A percentile compares a stretch with the other conserved stretches of the same genome.
phyloP scores from a whole-genome alignment of 2,329 filamentous ascomycete genomes.

The Trichocomaceae sp. region DNA sequence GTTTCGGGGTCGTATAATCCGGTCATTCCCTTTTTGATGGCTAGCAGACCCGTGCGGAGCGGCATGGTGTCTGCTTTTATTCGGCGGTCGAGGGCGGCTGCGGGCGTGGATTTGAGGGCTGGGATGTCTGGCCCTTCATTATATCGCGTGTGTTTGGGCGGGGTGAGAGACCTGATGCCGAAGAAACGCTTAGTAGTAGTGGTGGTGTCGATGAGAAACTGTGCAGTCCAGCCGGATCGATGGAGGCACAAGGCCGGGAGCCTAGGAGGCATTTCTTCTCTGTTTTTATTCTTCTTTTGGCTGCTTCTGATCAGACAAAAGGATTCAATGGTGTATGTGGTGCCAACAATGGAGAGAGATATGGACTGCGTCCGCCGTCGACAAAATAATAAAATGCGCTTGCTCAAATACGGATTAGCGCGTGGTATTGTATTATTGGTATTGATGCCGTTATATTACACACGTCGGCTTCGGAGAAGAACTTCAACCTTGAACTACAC shows the following conservation, averaged over 20 bases:
- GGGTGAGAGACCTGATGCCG: slow-evolving; percentile 54
- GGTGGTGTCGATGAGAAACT: slow-evolving; percentile 19
- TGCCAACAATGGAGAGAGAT: neutral
- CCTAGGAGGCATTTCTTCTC: slow-evolving; percentile 12
- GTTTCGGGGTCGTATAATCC: slow-evolving; percentile 73
- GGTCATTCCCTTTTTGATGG: slow-evolving; percentile 93
- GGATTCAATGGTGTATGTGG: neutral
- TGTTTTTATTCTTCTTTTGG: neutral
- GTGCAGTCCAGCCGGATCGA: slow-evolving; percentile 20
- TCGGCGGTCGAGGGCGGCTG: slow-evolving; percentile 55
- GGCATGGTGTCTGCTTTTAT: slow-evolving; percentile 48
- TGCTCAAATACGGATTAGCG: neutral
- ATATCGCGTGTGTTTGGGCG: slow-evolving; percentile 48
- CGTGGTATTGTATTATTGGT: neutral
- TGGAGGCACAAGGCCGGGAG: slow-evolving; percentile 25
- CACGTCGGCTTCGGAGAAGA: neutral
- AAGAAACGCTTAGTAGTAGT: slow-evolving; percentile 30
- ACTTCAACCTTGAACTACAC: neutral
- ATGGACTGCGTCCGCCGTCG: no score
- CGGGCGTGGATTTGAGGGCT: slow-evolving; percentile 50
- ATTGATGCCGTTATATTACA: neutral
- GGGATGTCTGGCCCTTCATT: slow-evolving; percentile 46
- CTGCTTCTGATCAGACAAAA: slow-evolving; percentile 7
- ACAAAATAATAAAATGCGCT: neutral
- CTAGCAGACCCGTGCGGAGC: slow-evolving; percentile 72